A percentile compares a stretch with the other conserved stretches of the same genome.
Conservation (phyloP, 2,329 filamentous ascomycete genomes). For the Thelonectria discophora region DNA sequence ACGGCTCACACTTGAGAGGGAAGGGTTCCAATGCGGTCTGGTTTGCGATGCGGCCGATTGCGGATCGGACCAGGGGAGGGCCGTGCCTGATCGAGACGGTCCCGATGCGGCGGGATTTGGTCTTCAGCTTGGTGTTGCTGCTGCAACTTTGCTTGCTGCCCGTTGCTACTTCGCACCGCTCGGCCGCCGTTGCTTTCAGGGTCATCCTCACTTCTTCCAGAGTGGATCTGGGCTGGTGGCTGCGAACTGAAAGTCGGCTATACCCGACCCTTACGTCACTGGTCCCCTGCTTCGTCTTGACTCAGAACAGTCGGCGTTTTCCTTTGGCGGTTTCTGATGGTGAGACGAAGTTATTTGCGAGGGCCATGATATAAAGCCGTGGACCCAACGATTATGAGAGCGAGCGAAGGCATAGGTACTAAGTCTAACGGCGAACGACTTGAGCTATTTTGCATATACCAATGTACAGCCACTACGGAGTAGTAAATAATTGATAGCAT, state of each 20-base stretch:
- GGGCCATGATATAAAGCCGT: background rate
- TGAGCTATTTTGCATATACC: too few species aligned
- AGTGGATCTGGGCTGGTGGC: constrained; percentile 12
- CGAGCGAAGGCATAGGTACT: background rate
- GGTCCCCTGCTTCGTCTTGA: constrained; percentile 2
- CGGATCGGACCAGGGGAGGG: background rate
- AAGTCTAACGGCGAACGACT: background rate
- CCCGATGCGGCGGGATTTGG: background rate
- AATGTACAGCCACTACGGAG: background rate
- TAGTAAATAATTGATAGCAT: background rate
- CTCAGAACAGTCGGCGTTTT: background rate
- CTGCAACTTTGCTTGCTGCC: background rate
- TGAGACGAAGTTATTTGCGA: background rate
- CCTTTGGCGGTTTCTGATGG: background rate
- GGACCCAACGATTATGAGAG: background rate
- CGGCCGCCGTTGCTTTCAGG: too few species aligned
- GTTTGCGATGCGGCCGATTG: constrained; percentile 8
- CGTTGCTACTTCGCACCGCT: too few species aligned
- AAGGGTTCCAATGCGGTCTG: constrained; percentile 2
- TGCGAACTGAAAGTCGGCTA: constrained; percentile 21
- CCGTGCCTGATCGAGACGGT: background rate
- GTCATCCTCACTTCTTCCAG: background rate
- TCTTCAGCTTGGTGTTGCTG: background rate
- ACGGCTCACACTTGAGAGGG: background rate
- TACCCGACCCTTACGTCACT: constrained; percentile 19